Percentiles rank a stretch among this genome's conserved stretches.
Conservation (phyloP, 2,329 filamentous ascomycete genomes). For the Diaporthe ampelina region DNA sequence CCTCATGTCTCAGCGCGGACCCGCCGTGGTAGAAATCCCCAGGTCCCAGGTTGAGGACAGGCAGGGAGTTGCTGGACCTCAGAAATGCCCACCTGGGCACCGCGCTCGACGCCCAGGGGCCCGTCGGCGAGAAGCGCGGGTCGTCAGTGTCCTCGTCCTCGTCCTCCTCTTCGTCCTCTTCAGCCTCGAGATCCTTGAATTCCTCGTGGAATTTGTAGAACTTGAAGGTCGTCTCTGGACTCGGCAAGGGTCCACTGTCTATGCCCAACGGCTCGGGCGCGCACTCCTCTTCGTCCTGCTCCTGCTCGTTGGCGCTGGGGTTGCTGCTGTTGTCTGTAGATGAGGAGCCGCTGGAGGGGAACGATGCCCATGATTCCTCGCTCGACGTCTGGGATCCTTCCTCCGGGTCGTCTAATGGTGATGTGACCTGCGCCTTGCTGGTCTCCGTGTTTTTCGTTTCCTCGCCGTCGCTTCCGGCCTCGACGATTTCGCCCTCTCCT, state of each 20-base stretch:
- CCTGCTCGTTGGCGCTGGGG: conserved; percentile 12
- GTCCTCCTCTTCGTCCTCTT: neutral
- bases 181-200: neutral
- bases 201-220: conserved; percentile 31
- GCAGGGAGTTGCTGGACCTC: conserved; percentile 38
- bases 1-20: conserved; percentile 26
- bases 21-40: conserved; percentile 32
- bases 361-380: conserved; percentile 16
- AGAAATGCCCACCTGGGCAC: conserved; percentile 35
- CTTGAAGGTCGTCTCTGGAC: neutral
- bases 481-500: neutral
- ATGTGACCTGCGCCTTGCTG: neutral
- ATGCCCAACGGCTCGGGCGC: neutral
- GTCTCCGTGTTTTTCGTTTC: neutral
- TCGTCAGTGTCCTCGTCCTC: conserved; percentile 6
- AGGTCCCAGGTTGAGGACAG: conserved; percentile 19
- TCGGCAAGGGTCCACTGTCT: neutral
- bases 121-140: neutral
- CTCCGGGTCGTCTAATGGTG: conserved; percentile 22
- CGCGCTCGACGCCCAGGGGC: conserved; percentile 20
- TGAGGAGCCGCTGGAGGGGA: conserved; percentile 18
- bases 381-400: conserved; percentile 2
- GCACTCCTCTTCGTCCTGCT: neutral
- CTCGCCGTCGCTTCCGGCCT: neutral
- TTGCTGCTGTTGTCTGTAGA: neutral